Conservation (phyloP, 2,329 filamentous ascomycete genomes). For the Stachybotrys chartarum region DNA sequence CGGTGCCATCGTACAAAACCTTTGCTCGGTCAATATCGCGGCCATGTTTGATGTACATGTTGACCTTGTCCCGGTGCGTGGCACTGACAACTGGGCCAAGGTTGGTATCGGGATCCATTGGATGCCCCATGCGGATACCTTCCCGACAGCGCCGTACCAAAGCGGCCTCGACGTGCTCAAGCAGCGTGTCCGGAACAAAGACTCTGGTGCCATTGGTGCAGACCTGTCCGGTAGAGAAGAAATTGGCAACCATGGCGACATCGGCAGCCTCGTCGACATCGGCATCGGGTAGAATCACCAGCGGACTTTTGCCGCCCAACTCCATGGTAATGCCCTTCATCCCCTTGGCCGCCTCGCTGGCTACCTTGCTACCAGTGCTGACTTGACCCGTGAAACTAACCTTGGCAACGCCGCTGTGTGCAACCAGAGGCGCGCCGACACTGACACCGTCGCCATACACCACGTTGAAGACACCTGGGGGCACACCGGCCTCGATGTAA, state of each 20-base stretch:
- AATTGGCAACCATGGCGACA: constrained; percentile 89
- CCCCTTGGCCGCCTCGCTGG: constrained; percentile 62
- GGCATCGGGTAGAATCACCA: constrained; percentile 74
- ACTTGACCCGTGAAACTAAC: constrained; percentile 89
- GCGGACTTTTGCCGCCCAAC: constrained; percentile 78
- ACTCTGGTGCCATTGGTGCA: constrained; percentile 90
- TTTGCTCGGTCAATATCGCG: constrained; percentile 65
- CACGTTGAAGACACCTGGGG: constrained; percentile 80
- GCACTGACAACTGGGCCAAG: constrained; percentile 77
- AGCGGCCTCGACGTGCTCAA: constrained; percentile 59
- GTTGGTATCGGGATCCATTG: constrained; percentile 68
- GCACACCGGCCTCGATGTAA: constrained; percentile 71
- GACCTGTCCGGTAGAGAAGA: constrained; percentile 85
- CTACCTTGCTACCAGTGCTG: constrained; percentile 74
- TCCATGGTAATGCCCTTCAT: constrained; percentile 95
- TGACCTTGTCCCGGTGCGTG: constrained; percentile 69
- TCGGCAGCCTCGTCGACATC: constrained; percentile 75
- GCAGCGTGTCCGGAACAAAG: constrained; percentile 64
- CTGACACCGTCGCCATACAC: constrained; percentile 68
- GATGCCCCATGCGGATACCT: constrained; percentile 69
- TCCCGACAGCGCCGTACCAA: constrained; percentile 46
- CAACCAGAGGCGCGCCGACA: constrained; percentile 67
- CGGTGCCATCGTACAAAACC: constrained; percentile 63
- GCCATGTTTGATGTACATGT: constrained; percentile 69
- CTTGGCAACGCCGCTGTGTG: constrained; percentile 69